Evolutionary conservation across 495 filamentous ascomycete species (phyloP).

Genomic region (Hypoxylon lenormandii): DNA sequence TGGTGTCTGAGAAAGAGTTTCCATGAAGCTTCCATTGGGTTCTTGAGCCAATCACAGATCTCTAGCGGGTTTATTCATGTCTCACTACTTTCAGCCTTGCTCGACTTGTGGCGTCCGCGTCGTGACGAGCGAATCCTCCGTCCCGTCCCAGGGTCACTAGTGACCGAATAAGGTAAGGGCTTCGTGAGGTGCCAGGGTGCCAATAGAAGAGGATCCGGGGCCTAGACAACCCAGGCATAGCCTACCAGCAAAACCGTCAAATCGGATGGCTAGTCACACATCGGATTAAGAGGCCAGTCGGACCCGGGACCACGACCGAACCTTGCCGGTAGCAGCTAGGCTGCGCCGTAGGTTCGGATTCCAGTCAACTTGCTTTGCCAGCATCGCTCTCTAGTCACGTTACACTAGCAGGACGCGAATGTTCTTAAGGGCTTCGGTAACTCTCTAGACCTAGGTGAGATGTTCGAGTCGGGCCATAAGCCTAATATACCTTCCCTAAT

Average conservation of each 20-base stretch:
- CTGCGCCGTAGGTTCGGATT: constrained; percentile 34
- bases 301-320: constrained; percentile 16
- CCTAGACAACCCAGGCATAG: constrained; percentile 2
- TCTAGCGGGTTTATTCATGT: constrained; percentile 14
- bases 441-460: not conserved
- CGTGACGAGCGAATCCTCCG: constrained; percentile 27
- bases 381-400: constrained; percentile 4
- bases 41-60: constrained; percentile 27
- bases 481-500: constrained; percentile 21
- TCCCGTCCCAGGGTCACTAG: constrained; percentile 18
- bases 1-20: constrained; percentile 42
- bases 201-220: constrained; percentile 11
- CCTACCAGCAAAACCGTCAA: constrained; percentile 4
- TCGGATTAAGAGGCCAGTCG: constrained; percentile 14
- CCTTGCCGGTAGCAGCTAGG: constrained; percentile 31
- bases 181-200: constrained; percentile 24
- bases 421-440: not conserved
- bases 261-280: constrained; percentile 34
- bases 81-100: constrained; percentile 41
- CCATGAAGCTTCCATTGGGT: constrained; percentile 35
- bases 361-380: constrained; percentile 7
- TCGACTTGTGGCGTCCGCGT: constrained; percentile 21
- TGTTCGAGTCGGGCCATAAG: not conserved
- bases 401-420: not conserved
- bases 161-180: constrained; percentile 31